Base-by-base conservation (phyloP, 345 rosid genomes). In the Pugionium cornutum region DNA sequence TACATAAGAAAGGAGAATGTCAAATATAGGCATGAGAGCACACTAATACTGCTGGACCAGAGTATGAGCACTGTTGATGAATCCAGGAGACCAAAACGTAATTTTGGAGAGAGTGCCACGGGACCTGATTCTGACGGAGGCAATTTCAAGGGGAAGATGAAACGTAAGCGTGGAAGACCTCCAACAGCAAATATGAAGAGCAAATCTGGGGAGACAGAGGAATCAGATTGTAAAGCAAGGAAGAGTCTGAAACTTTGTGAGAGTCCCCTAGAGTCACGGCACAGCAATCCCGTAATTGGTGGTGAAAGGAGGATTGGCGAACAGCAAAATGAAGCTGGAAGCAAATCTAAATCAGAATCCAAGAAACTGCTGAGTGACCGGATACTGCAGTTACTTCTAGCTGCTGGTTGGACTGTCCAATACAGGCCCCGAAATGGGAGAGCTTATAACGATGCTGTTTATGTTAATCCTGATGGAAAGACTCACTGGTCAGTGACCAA, bases 401-500 rank as follows among this genome's bases (percentile, higher is more conserved):
- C 66, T 47, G 98, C 98, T 48, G 98, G 96, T 48, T 92, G 98
- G 98, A 85, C 74, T 26, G 75, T 92, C 70, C 82, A 92, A 32
- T 79, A 86, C 73, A 82, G 97, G 77, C 96, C 94, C 31, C 78
- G 96, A 62, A 44, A 73, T 54, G 81, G 83, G 62, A 88, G 59
- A 67, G 63, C 51, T 9, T 92, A 92, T 72, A 46, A 47, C 0
- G 97, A 86, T 81, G 89, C 98, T 52, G 96, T 92, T 32, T 92
- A 92, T 84, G 86, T 92, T 63, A 92, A 84, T 81, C 97, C 95
- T 57, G 81, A 82, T 65, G 97, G 97, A 53, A 90, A 75, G 74
- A 88, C 97, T 66, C 96, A 89, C 77, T 92, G 98, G 98, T 92
- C 98, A 43, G 79, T 88, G 66, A 92, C 98, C 47, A 68, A 77